phyloP scores from a whole-genome alignment of 176 grass and related monocot species.

The Poa pratensis region DNA sequence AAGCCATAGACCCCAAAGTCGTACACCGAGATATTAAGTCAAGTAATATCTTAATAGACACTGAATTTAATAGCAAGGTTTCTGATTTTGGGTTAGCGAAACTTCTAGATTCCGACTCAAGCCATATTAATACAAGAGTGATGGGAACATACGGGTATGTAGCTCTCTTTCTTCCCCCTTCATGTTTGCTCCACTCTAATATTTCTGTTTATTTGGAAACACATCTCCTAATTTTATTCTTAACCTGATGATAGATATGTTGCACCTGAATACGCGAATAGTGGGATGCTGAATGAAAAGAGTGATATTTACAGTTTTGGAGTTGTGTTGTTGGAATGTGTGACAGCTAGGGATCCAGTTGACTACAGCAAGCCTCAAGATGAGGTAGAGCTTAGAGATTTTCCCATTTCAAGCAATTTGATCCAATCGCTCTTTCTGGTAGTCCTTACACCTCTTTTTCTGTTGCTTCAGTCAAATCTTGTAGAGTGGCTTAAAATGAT shows the following conservation, averaged over 20 bases:
- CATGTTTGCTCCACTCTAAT: not conserved
- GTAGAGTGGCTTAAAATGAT: constrained; percentile 97
- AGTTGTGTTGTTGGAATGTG: constrained; percentile 84
- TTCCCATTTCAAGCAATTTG: constrained; percentile 28
- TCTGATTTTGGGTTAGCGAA: constrained; percentile 99
- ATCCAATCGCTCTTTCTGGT: not conserved
- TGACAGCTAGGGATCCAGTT: constrained; percentile 90
- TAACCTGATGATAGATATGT: constrained; percentile 73
- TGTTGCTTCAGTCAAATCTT: constrained; percentile 71
- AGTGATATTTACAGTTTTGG: constrained; percentile 99
- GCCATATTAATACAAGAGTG: constrained; percentile 90
- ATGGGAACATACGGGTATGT: constrained; percentile 99
- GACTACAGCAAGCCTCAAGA: constrained; percentile 75
- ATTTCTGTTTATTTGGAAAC: constrained; percentile 20
- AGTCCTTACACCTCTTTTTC: constrained; percentile 29
- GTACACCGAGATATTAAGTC: constrained; percentile 99
- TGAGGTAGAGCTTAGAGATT: constrained; percentile 55
- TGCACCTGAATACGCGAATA: constrained; percentile 95
- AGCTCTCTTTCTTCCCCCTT: not conserved
- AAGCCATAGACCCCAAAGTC: constrained; percentile 95
- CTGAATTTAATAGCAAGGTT: constrained; percentile 86
- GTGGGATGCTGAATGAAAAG: constrained; percentile 92
- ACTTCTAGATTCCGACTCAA: constrained; percentile 84
- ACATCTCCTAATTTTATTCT: constrained; percentile 46
- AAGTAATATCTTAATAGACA: constrained; percentile 93